Evolutionary conservation across 2,329 filamentous ascomycete species (phyloP).

Genomic region (Colletotrichum zoysiae): DNA sequence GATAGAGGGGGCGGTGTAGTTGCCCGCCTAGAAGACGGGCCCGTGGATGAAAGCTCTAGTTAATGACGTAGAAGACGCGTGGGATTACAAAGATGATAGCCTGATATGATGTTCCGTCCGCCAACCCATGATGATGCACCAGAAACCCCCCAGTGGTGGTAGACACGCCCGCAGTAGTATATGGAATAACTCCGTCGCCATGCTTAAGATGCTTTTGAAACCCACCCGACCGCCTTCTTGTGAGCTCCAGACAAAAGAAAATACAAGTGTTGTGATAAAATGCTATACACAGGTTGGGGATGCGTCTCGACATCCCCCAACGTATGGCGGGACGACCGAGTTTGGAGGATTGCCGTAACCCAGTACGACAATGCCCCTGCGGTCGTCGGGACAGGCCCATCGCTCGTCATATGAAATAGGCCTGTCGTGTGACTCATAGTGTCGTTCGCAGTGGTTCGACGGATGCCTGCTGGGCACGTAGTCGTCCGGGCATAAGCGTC

Average conservation of each 20-base stretch:
- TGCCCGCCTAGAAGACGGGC: not conserved
- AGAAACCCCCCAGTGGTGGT: not conserved
- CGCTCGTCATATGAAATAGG: slow-evolving; percentile 22
- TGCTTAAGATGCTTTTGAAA: slow-evolving; percentile 27
- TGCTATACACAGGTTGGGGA: slow-evolving; percentile 32
- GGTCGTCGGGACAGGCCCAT: slow-evolving; percentile 27
- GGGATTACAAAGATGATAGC: slow-evolving; percentile 23
- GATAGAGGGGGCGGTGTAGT: not conserved
- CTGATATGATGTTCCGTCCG: slow-evolving; percentile 25
- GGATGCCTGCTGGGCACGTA: slow-evolving; percentile 23
- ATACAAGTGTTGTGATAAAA: not conserved
- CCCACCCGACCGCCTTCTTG: not conserved
- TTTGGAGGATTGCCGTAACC: slow-evolving; percentile 37
- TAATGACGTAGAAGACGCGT: slow-evolving; percentile 21
- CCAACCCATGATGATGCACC: slow-evolving; percentile 32
- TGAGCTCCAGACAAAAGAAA: slow-evolving; percentile 16
- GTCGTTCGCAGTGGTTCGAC: slow-evolving; percentile 34
- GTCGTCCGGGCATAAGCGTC: slow-evolving; percentile 14
- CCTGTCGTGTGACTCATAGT: slow-evolving; percentile 27
- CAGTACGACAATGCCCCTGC: slow-evolving; percentile 7
- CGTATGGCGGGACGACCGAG: slow-evolving; percentile 49
- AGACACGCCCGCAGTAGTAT: slow-evolving; percentile 14
- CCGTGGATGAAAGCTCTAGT: not conserved
- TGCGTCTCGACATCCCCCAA: slow-evolving; percentile 44
- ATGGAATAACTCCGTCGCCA: slow-evolving; percentile 39